phyloP scores from a whole-genome alignment of 2,329 filamentous ascomycete species.

The Penicillium sp. region DNA sequence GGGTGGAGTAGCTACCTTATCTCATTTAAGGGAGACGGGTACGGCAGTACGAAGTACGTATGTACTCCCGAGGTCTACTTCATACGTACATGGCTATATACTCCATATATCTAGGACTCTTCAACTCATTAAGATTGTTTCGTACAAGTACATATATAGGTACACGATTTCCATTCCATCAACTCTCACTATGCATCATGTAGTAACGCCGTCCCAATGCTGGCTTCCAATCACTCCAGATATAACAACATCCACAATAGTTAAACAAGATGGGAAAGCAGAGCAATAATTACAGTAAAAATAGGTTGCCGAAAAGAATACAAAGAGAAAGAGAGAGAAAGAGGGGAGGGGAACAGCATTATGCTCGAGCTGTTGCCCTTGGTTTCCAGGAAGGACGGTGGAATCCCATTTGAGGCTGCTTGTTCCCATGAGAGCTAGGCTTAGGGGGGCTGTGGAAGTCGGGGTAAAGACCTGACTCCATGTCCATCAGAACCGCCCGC shows the following conservation, averaged over 20 bases:
- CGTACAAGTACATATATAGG: slow-evolving; percentile 5
- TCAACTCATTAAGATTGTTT: background rate
- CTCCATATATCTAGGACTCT: background rate
- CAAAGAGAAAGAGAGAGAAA: slow-evolving; percentile 13
- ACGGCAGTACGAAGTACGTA: background rate
- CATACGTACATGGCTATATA: background rate
- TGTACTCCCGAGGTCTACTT: background rate
- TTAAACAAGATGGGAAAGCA: slow-evolving; percentile 14
- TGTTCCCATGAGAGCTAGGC: slow-evolving; percentile 27
- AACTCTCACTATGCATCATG: slow-evolving; percentile 19
- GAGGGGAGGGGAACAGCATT: slow-evolving; percentile 7
- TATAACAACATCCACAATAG: slow-evolving; percentile 18
- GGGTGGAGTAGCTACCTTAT: background rate
- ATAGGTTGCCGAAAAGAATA: slow-evolving; percentile 12
- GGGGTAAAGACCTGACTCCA: slow-evolving; percentile 38
- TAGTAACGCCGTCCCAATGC: slow-evolving; percentile 36
- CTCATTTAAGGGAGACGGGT: background rate
- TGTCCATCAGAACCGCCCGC: slow-evolving; percentile 47
- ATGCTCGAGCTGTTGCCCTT: slow-evolving; percentile 33
- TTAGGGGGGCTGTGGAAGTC: slow-evolving; percentile 30
- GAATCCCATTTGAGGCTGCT: slow-evolving; percentile 32
- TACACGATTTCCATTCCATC: slow-evolving; percentile 1
- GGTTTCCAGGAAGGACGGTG: slow-evolving; percentile 38
- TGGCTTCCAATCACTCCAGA: slow-evolving; percentile 20
- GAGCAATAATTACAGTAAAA: slow-evolving; percentile 25